Percentiles rank a stretch among this genome's conserved stretches.
Conservation (phyloP, 1,139 yeast species). For the Sugiyamaella sp. region DNA sequence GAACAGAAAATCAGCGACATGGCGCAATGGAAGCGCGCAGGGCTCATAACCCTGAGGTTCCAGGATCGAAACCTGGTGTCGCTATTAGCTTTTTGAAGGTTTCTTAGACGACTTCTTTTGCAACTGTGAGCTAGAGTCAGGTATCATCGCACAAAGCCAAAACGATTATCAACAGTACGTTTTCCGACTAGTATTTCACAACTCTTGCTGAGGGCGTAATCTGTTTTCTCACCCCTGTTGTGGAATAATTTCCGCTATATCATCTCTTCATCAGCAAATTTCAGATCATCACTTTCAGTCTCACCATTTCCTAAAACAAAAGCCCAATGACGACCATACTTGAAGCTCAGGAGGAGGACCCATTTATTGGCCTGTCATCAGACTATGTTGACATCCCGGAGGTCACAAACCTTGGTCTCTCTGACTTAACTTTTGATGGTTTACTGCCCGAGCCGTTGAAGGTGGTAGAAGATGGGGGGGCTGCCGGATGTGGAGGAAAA, state of each 20-base stretch:
- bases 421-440: conserved; percentile 49
- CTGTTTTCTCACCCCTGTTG: too few relatives aligned
- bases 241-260: too few relatives aligned
- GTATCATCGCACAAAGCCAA: too few relatives aligned
- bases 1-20: conserved; percentile 19
- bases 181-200: too few relatives aligned
- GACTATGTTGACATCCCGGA: conserved; percentile 44
- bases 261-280: too few relatives aligned
- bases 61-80: conserved; percentile 99
- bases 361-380: conserved; percentile 8
- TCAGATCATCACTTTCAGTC: too few relatives aligned
- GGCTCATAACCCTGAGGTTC: conserved; percentile 99
- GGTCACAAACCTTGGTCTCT: conserved; percentile 46
- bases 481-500: conserved; percentile 61
- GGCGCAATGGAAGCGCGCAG: conserved; percentile 99
- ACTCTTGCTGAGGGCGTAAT: too few relatives aligned
- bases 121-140: too few relatives aligned
- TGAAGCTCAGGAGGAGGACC: background rate
- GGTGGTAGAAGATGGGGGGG: conserved; percentile 59
- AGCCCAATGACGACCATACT: too few relatives aligned
- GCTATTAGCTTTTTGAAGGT: conserved; percentile 60
- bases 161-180: too few relatives aligned
- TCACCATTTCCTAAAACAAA: too few relatives aligned
- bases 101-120: too few relatives aligned
- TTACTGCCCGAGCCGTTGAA: conserved; percentile 45